Conservation (phyloP, 1,284 basidiomycete genomes). For the Caloboletus firmus region DNA sequence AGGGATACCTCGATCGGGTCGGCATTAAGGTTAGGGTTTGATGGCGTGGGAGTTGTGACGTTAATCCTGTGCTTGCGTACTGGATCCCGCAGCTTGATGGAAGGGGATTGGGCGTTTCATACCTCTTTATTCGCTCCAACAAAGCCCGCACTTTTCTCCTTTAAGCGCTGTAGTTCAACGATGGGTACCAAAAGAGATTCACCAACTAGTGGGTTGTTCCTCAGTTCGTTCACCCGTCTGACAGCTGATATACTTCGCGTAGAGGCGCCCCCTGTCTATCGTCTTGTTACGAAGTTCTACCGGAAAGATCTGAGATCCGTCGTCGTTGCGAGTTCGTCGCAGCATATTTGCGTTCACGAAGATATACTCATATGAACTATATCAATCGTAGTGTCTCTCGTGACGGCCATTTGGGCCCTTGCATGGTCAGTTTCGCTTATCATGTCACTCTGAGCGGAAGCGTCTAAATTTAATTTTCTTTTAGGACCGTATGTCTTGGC, state of each 20-base stretch:
- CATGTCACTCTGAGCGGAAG: not conserved
- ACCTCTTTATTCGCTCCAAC: not conserved
- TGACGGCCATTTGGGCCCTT: constrained; percentile 58
- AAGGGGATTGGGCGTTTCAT: too few species aligned
- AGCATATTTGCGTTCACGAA: constrained; percentile 16
- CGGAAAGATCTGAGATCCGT: constrained; percentile 56
- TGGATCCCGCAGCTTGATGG: not conserved
- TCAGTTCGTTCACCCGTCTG: too few species aligned
- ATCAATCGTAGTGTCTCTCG: constrained; percentile 40
- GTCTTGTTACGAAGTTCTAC: constrained; percentile 57
- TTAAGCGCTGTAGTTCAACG: not conserved
- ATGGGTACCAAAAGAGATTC: constrained; percentile 21
- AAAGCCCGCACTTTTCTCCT: not conserved
- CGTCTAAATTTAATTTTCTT: not conserved
- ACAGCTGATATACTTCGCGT: not conserved
- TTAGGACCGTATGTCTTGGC: constrained; percentile 51
- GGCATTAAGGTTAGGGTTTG: constrained; percentile 1
- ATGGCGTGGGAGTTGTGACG: constrained; percentile 30
- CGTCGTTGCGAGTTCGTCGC: constrained; percentile 52
- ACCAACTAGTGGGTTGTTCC: constrained; percentile 12
- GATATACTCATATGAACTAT: constrained; percentile 3
- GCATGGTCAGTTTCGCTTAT: constrained; percentile 53
- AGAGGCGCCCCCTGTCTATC: constrained; percentile 59
- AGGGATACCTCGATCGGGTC: too few species aligned
- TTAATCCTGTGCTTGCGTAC: constrained; percentile 15